Evolutionary conservation across 345 rosid species (phyloP), one percentile per base, ranked within the genome.

Genomic region (Populus tremula): DNA sequence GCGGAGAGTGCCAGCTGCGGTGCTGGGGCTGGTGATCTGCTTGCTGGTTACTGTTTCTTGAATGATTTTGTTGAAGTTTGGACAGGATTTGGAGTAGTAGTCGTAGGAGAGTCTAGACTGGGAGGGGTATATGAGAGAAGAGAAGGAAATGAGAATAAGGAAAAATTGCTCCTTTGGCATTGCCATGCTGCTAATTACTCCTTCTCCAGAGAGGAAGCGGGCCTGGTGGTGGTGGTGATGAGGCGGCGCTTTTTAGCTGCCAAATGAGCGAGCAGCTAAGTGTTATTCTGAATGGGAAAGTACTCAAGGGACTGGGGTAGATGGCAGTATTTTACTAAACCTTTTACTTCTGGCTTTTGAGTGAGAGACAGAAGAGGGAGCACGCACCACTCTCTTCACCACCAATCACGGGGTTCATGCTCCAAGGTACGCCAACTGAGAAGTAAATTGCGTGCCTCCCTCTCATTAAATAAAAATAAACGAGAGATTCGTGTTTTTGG

Each of bases 381-480:
- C 77, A 74, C 77, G 62, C 77, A 38, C 75, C 75, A 77, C 50
- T 17, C 47, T 21, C 23, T 0, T 23, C 67, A 50, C 76, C 90
- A 73, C 86, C 84, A 80, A 84, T 85, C 86, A 85, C 90, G 90
- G 87, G 23, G 29, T 29, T 63, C 43, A 16, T 18, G 80, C 67
- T 66, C 27, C 47, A 16, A 25, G 1, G 0, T 9, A 59, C 74
- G 62, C 71, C 78, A 70, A 33, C 70, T 9, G 33, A 8, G 45
- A 14, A 45, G 14, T 23, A 8, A 13, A 5, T 17, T 49, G 49
- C 50, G 59, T n/a, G 23, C 25, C 27, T 29, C 11, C 54, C 23
- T 35, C 21, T 73, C 20, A 23, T 38, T 5, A 17, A 69, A 39
- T 17, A 68, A n/a, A 68, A 68, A 6, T 8, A 23, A 29, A 70